Conservation (phyloP, 2,329 filamentous ascomycete species). For the Conoideocrella luteorostrata region DNA sequence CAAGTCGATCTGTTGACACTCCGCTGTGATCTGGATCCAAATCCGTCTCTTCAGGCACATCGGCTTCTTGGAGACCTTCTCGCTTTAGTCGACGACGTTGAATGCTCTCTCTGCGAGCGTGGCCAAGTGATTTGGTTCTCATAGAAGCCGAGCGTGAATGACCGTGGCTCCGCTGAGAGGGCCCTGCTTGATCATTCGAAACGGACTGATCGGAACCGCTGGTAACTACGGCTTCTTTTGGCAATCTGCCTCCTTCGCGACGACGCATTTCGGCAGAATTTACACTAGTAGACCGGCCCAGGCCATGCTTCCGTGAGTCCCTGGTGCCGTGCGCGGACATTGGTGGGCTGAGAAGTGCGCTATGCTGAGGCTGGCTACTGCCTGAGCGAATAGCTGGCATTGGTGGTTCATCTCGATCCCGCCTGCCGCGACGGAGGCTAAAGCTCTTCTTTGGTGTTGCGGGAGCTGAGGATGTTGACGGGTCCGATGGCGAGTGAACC, state of each 20-base stretch:
- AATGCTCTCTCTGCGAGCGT: slow-evolving; percentile 85
- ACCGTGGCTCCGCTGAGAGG: slow-evolving; percentile 43
- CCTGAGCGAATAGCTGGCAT: slow-evolving; percentile 45
- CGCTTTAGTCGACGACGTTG: slow-evolving; percentile 73
- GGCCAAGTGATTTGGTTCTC: slow-evolving; percentile 81
- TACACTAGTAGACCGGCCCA: slow-evolving; percentile 85
- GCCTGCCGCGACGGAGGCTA: slow-evolving; percentile 61
- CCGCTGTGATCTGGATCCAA: slow-evolving; percentile 62
- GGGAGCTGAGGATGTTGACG: slow-evolving; percentile 27
- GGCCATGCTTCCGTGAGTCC: slow-evolving; percentile 55
- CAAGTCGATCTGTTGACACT: slow-evolving; percentile 53
- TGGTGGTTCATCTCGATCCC: slow-evolving; percentile 45
- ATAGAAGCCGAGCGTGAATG: slow-evolving; percentile 56
- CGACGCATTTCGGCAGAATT: slow-evolving; percentile 78
- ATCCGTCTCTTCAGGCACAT: slow-evolving; percentile 88
- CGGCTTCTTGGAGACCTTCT: slow-evolving; percentile 65
- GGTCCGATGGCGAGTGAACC: slow-evolving; percentile 70
- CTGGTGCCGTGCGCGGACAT: slow-evolving; percentile 50
- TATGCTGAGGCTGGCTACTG: slow-evolving; percentile 65
- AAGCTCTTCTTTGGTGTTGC: slow-evolving; percentile 76
- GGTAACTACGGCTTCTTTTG: slow-evolving; percentile 63
- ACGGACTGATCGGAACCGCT: slow-evolving; percentile 75
- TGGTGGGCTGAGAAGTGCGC: slow-evolving; percentile 72
- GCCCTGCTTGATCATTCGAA: slow-evolving; percentile 44
- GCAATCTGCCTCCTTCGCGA: slow-evolving; percentile 41